Base-by-base conservation (phyloP, 305 asterid species). In the Striga hermonthica region DNA sequence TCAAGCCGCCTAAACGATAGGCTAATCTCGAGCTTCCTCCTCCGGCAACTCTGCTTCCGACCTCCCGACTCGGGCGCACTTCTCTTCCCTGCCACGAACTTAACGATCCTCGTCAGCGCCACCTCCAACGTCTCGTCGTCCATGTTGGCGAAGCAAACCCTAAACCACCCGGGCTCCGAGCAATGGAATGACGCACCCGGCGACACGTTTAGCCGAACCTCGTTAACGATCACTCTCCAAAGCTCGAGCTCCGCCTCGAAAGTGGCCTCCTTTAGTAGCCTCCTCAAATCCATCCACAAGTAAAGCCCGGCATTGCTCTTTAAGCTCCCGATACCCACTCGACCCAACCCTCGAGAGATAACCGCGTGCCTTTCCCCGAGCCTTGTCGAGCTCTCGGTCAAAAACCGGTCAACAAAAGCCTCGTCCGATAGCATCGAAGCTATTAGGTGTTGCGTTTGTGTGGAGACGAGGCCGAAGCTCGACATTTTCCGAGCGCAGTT, bases 111-210 rank as follows among this genome's bases (percentile, higher is more conserved):
- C 4, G 58, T 1, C 12, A 86, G 79, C 0, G 95, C 89, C 39
- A 81, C 59, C 1, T 71, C 68, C 61, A 84, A 49, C 0, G 86
- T 86, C 49, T 71, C 72, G 7, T 77, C 81, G 35, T 84, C 89
- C 77, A 86, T 79, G 59, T 86, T 86, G 0, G 95, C 94, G 35
- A 83, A 80, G 65, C 90, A 83, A 66, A 78, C 86, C 67, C 94
- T 68, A 66, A 82, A 86, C 90, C 88, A 86, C 0, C 90, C 94
- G 0, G 86, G 84, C 37, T 84, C 91, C 0, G 34, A 34, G 73
- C 91, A 82, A 12, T 77, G 83, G 56, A 84, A 86, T 0, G 91
- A 84, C 3, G 71, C 54, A 0, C 91, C 91, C 0, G 95, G 89
- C 0, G 95, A 86, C 4, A 86, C 80, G 16, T 86, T 86, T 0